Evolutionary conservation across 192 early-diverging fungal genomes (phyloP), one percentile per base, ranked within the genome.

Genomic region (Coemansia sp.): DNA sequence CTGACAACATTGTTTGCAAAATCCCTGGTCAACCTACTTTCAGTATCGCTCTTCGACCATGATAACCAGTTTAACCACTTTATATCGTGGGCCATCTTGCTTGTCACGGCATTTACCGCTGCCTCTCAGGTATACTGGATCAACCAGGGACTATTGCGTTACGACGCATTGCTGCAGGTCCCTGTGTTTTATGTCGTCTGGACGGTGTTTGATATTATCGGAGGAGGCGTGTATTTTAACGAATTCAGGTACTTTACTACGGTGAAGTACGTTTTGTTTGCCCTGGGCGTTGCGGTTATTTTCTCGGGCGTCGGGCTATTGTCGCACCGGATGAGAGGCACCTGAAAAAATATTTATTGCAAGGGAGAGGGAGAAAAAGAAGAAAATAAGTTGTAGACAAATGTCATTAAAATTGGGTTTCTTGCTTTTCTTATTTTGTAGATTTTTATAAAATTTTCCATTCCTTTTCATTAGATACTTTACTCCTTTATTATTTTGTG

Each of bases 121-220:
- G 82, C 89, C 0, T 83, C 84, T 3, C 90, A 92, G 72, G 85
- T 93, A 24, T 91, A 90, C 67, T 93, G 90, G 89, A 89, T 93
- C 42, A 93, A 89, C 68, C 89, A 89, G 83, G 91, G 91, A 0
- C 64, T 93, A 10, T 82, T 84, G 51, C 79, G 89, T 34, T 93
- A 93, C 67, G 91, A 93, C 56, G 91, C 91, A 0, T 55, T 93
- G 55, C 77, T 93, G 5, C 91, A 93, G 58, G 88, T 93, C 24
- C 91, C 91, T 0, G 87, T 91, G 23, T 93, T 89, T 72, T 91
- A 87, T 55, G 86, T 87, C 29, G 87, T 91, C 48, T 92, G 91
- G 89, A 90, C 88, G 4, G 64, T 91, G 30, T 83, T 92, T 68
- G 91, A 92, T 68, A 89, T 92, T 57, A 79, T 91, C 35, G 91